Evolutionary conservation across 208 protist species (phyloP).

Genomic region (Acanthamoeba polyphaga): DNA sequence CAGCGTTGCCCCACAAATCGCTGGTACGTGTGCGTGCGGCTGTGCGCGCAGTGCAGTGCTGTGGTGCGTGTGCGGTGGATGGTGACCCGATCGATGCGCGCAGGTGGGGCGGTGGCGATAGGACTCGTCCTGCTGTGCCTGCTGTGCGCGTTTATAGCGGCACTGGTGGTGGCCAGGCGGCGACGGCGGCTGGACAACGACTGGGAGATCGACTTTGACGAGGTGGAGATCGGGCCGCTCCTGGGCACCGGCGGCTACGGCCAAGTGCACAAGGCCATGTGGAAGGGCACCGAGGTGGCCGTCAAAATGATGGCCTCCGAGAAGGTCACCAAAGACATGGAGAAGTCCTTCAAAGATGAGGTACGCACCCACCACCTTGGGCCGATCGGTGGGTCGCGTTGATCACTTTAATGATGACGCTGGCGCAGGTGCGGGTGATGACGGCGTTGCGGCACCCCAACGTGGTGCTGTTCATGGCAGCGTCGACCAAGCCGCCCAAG

Average conservation of each 20-base stretch:
- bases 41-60: no score
- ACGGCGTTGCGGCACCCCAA: conserved; percentile 59
- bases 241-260: conserved; percentile 23
- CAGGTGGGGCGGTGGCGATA: no score
- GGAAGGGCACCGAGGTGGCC: conserved; percentile 35
- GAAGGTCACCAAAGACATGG: background rate
- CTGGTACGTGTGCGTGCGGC: no score
- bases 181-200: background rate
- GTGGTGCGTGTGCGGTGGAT: no score
- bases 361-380: background rate
- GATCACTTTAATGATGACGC: background rate
- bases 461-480: conserved; percentile 65
- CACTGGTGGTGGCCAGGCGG: no score
- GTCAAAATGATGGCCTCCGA: conserved; percentile 17
- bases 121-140: no score
- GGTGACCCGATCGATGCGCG: no score
- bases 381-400: background rate
- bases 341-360: background rate
- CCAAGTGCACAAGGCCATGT: conserved; percentile 10
- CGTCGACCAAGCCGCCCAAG: background rate
- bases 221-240: background rate
- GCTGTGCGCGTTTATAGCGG: no score
- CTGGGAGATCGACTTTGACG: conserved; percentile 11
- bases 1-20: no score
- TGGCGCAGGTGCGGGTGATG: conserved; percentile 48